These are phyloP conservation scores for Saccharomycodes ludwigii DNA, from an alignment of 805 yeast species.

Conservation along the genomic window DNA sequence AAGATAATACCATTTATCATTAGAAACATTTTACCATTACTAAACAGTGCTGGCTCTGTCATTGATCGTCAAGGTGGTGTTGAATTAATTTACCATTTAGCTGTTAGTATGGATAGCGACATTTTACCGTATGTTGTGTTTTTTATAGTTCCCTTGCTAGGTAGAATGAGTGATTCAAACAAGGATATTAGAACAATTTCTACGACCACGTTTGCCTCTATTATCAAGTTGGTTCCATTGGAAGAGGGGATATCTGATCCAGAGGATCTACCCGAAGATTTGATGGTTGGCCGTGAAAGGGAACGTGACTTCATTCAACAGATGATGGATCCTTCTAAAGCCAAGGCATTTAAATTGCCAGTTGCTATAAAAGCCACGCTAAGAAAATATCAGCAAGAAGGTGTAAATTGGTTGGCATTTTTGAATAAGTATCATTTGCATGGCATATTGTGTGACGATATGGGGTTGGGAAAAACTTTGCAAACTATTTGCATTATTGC, in stretches of 20 bases:
- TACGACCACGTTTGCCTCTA: slow-evolving; percentile 92
- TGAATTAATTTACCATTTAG: slow-evolving; percentile 79
- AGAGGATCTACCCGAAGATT: slow-evolving; percentile 71
- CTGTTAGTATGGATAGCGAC: slow-evolving; percentile 73
- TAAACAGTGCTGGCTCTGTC: slow-evolving; percentile 60
- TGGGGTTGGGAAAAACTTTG: slow-evolving; percentile 96
- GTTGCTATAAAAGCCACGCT: slow-evolving; percentile 86
- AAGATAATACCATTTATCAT: slow-evolving; percentile 69
- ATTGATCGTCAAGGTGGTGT: slow-evolving; percentile 85
- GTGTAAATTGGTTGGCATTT: slow-evolving; percentile 96
- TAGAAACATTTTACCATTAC: slow-evolving; percentile 64
- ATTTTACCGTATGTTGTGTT: slow-evolving; percentile 92
- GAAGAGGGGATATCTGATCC: slow-evolving; percentile 98
- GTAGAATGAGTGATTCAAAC: slow-evolving; percentile 95
- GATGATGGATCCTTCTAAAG: slow-evolving; percentile 94
- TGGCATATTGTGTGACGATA: slow-evolving; percentile 97
- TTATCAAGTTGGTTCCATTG: slow-evolving; percentile 87
- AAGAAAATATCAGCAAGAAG: slow-evolving; percentile 94
- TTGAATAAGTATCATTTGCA: slow-evolving; percentile 89
- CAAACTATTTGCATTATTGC: slow-evolving; percentile 96
- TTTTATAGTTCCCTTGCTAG: slow-evolving; percentile 89
- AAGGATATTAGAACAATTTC: slow-evolving; percentile 80
- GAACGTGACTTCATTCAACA: slow-evolving; percentile 92
- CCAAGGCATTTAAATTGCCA: slow-evolving; percentile 78
- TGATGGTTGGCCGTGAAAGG: slow-evolving; percentile 78